These are phyloP conservation scores for Nakataea oryzae DNA, from an alignment of 2,329 filamentous ascomycete species.

Conservation along the genomic window DNA sequence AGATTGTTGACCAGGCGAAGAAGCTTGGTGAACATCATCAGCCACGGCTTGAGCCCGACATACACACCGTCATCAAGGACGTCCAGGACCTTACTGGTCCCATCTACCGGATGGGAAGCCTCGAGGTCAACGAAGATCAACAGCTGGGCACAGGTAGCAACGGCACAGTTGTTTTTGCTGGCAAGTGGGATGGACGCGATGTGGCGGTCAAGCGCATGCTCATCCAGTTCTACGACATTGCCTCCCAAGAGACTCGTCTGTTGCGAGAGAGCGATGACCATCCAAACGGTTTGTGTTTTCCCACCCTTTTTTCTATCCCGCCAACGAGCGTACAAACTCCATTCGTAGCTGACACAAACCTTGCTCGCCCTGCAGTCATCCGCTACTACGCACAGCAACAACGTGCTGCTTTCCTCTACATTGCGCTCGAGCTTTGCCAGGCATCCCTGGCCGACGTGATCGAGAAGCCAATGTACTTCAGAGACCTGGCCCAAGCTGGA, in stretches of 20 bases:
- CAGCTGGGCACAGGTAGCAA: conserved; percentile 76
- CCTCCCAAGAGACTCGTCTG: conserved; percentile 84
- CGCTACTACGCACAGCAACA: conserved; percentile 91
- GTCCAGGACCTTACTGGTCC: conserved; percentile 49
- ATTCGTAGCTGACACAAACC: conserved; percentile 14
- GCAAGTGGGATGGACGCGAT: conserved; percentile 85
- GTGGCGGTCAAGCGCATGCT: conserved; percentile 97
- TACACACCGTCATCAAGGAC: conserved; percentile 46
- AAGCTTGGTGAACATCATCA: conserved; percentile 38
- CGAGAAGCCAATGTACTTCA: conserved; percentile 59
- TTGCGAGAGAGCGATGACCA: conserved; percentile 92
- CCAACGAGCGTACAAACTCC: neutral
- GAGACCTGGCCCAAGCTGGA: conserved; percentile 60
- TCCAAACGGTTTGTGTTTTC: conserved; percentile 54
- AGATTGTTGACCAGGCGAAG: conserved; percentile 48
- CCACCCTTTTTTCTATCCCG: neutral
- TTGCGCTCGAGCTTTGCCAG: conserved; percentile 87
- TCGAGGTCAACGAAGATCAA: conserved; percentile 53
- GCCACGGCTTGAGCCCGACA: conserved; percentile 48
- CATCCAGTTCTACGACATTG: conserved; percentile 90
- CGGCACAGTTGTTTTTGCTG: conserved; percentile 91
- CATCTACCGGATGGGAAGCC: conserved; percentile 50
- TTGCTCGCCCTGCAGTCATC: conserved; percentile 51
- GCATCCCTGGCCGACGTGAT: conserved; percentile 89
- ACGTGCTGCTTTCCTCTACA: conserved; percentile 86